Conservation (phyloP, 1,139 yeast genomes). For the Debaryomycetaceae sp. region DNA sequence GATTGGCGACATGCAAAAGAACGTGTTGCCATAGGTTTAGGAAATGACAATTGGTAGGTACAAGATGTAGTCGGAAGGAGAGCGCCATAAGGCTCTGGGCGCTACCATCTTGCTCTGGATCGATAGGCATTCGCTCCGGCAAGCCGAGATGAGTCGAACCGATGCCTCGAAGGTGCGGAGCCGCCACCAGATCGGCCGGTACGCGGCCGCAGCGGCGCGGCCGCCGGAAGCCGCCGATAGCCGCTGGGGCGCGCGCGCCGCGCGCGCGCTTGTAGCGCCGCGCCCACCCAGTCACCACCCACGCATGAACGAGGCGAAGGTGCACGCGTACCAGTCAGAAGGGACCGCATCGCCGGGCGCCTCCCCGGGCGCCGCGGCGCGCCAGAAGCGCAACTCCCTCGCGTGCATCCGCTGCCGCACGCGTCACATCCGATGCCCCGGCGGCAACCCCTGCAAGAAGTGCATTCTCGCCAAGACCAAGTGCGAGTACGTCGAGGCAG, state of each 20-base stretch:
- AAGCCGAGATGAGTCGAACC: neutral
- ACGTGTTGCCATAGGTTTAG: slow-evolving; percentile 24
- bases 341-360: too few species aligned
- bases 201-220: too few species aligned
- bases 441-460: slow-evolving; percentile 71
- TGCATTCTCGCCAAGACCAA: slow-evolving; percentile 55
- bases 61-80: slow-evolving; percentile 5
- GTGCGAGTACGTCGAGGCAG: slow-evolving; percentile 77
- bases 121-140: slow-evolving; percentile 4
- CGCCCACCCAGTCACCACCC: slow-evolving; percentile 1
- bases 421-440: slow-evolving; percentile 77
- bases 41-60: neutral
- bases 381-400: slow-evolving; percentile 31
- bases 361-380: slow-evolving; percentile 7
- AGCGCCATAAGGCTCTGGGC: too few species aligned
- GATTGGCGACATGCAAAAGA: slow-evolving; percentile 42
- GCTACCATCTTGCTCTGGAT: slow-evolving; percentile 7
- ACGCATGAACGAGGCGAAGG: neutral
- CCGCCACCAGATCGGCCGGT: too few species aligned
- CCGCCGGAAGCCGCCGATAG: too few species aligned
- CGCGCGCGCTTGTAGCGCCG: too few species aligned
- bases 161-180: too few species aligned
- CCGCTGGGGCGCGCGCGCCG: too few species aligned
- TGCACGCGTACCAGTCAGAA: neutral
- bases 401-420: slow-evolving; percentile 70